phyloP scores from a whole-genome alignment of 495 filamentous ascomycete genomes.

The Talaromyces stipitatus region DNA sequence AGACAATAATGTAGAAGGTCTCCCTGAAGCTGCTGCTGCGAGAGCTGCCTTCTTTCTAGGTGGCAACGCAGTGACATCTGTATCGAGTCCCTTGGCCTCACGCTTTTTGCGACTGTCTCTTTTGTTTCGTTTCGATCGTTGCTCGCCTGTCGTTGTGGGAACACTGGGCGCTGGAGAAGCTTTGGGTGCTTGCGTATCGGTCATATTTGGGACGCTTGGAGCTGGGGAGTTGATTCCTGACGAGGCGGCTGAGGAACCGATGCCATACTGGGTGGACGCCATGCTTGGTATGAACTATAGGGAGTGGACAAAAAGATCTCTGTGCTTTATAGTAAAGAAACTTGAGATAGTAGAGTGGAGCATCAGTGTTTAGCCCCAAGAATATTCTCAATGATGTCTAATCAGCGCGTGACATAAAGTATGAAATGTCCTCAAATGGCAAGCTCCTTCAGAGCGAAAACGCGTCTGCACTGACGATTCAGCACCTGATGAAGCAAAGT shows the following conservation, averaged over 20 bases:
- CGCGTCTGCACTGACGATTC: too few species aligned
- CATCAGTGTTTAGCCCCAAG: too few species aligned
- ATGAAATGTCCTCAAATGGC: background rate
- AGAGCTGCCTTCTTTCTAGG: constrained; percentile 30
- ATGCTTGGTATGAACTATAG: constrained; percentile 12
- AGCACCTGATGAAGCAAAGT: too few species aligned
- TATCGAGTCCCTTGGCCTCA: constrained; percentile 56
- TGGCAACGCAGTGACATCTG: constrained; percentile 20
- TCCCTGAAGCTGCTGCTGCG: constrained; percentile 22
- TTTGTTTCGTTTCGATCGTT: constrained; percentile 35
- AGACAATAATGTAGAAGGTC: constrained; percentile 24
- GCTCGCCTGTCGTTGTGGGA: constrained; percentile 25
- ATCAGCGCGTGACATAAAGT: background rate
- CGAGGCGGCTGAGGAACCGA: constrained; percentile 33
- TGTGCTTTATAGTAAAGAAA: background rate
- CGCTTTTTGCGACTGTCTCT: constrained; percentile 60
- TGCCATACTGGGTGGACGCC: constrained; percentile 26
- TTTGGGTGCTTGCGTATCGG: constrained; percentile 24
- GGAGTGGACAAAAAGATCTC: too few species aligned
- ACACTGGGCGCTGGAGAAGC: constrained; percentile 31
- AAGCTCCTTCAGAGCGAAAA: background rate
- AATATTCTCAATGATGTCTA: background rate
- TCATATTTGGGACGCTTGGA: constrained; percentile 21
- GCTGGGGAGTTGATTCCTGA: constrained; percentile 39
- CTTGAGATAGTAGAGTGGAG: background rate